Base-by-base conservation (phyloP, 257 asterid species). In the Osmanthus fragrans region DNA sequence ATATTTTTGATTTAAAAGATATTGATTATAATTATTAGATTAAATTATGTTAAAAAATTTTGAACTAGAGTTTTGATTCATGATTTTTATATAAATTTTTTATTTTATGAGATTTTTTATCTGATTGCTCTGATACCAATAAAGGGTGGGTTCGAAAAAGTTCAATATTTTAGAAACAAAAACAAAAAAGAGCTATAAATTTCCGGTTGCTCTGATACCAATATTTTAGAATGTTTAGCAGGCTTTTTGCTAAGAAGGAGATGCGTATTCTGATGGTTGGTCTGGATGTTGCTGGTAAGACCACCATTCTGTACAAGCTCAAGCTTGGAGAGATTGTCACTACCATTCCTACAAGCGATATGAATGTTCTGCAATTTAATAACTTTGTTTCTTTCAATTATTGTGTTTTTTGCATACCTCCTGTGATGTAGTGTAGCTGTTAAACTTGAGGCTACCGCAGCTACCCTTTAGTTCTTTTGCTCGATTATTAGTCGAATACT, bases 241-340 rank as follows among this genome's bases (percentile, higher is more conserved):
- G 92, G 84, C 92, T 88, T 77, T 88, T 88, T 83, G 92, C 92
- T 80, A 88, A 88, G 90, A 88, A 84, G 86, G 91, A 88, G 86
- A 88, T 88, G 91, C 91, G 91, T 8, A 88, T 88, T 84, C 82
- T 88, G 74, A 88, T 88, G 91, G 91, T 88, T 78, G 89, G 91
- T 84, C 91, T 88, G 68, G 91, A 85, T 73, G 91, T 89, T 23
- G 89, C 91, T 82, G 91, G 92, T 88, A 88, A 88, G 89, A 88
- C 92, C 81, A 88, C 92, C 74, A 88, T 88, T 60, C 58, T 88
- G 82, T 88, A 88, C 89, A 88, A 88, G 90, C 92, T 88, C 84
- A 88, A 88, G 90, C 90, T 88, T 34, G 92, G 92, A 75, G 90
- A 88, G 89, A 86, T 88, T 72, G 92, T 88, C 77, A 88, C 92